Conservation (phyloP, 2,329 filamentous ascomycete species). For the Eutypella sp. region DNA sequence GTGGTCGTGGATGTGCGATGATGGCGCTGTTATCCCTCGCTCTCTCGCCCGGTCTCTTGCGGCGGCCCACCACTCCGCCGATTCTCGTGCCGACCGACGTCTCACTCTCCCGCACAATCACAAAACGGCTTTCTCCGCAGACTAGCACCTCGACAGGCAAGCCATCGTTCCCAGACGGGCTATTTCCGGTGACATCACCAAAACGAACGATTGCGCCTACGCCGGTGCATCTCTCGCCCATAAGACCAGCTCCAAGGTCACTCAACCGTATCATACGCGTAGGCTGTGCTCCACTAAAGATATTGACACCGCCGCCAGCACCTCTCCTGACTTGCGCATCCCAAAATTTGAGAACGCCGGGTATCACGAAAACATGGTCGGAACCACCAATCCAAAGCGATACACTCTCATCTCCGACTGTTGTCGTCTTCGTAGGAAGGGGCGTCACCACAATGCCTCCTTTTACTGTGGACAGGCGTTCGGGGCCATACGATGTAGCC, state of each 20-base stretch:
- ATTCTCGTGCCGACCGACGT: slow-evolving; percentile 41
- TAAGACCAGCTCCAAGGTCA: slow-evolving; percentile 47
- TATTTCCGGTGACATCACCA: slow-evolving; percentile 18
- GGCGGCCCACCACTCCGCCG: slow-evolving; percentile 31
- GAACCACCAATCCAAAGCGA: slow-evolving; percentile 52
- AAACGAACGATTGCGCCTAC: slow-evolving; percentile 41
- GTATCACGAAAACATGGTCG: slow-evolving; percentile 54
- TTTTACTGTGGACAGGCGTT: slow-evolving; percentile 46
- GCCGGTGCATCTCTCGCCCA: slow-evolving; percentile 53
- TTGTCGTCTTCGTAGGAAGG: slow-evolving; percentile 38
- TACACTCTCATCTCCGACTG: slow-evolving; percentile 47
- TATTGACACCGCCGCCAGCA: slow-evolving; percentile 45
- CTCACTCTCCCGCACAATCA: slow-evolving; percentile 50
- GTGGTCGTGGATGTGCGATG: slow-evolving; percentile 46
- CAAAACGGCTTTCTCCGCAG: slow-evolving; percentile 50
- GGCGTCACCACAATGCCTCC: slow-evolving; percentile 49
- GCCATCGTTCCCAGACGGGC: slow-evolving; percentile 25
- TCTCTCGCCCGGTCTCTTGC: slow-evolving; percentile 29
- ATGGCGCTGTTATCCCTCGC: slow-evolving; percentile 43
- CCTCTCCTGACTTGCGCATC: slow-evolving; percentile 52
- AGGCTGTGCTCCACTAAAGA: slow-evolving; percentile 52
- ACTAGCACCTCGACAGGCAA: slow-evolving; percentile 50
- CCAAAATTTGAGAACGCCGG: slow-evolving; percentile 53
- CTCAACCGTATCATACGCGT: slow-evolving; percentile 51
- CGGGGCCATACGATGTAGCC: slow-evolving; percentile 40